Base-by-base conservation (phyloP, 768 basidiomycete genomes). In the Suillus cothurnatus region DNA sequence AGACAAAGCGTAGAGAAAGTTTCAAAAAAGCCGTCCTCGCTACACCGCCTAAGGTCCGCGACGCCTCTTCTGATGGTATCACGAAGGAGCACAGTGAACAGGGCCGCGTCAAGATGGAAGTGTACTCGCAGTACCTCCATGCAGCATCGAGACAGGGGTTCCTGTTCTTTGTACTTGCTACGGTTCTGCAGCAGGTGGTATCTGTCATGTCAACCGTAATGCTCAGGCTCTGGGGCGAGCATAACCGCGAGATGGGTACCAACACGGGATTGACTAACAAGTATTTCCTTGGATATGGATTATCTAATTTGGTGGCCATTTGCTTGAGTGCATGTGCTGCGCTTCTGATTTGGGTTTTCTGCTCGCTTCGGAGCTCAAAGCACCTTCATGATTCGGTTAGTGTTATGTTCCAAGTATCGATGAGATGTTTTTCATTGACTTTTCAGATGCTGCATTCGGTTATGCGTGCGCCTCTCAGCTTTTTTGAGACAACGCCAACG, bases 401-500 rank as follows among this genome's bases (percentile, higher is more conserved):
- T 80, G 3, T 43, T 11, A 36, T 43, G 32, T 28, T 49, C 2
- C 63, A 14, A 26, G 31, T 63, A 17, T 45, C 31, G 55, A 34
- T 56, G 12, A 39, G 1, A 34, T 63, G 11, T 57, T 45, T 62
- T 65, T 62, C 66, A 41, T 65, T 61, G 55, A 32, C 11, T 60
- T 21, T 52, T 21, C 66, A 93, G 91, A 93, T 94, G 91, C 77
- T 94, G 70, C 71, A 85, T 56, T 85, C 94, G 3, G 83, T 99
- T 39, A 87, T 99, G 81, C 85, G 85, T 31, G 90, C 93, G 0
- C 94, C 94, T 0, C 76, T 96, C 69, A 88, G 86, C 69, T 98
- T 94, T 81, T 99, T 97, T 73, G 96, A 97, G 75, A 77, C 84
- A 62, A 97, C 95, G 0, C 96, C 95, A 2, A 89, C 86, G 19